These are phyloP conservation scores for Scortechinia acanthostroma DNA, from an alignment of 2,329 filamentous ascomycete species.

Conservation along the genomic window DNA sequence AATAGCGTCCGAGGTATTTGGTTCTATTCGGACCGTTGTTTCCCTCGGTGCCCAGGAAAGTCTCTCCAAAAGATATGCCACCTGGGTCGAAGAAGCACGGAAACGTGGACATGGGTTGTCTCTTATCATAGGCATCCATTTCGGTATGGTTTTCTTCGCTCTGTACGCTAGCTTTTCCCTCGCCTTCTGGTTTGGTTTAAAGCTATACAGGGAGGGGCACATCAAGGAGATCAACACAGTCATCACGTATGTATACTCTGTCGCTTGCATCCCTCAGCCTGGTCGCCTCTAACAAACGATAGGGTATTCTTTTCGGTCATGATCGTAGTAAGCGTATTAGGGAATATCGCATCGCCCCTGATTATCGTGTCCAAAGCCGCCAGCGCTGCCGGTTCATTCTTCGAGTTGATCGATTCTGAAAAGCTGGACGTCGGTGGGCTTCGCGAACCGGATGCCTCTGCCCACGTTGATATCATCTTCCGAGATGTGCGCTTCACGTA, in stretches of 20 bases:
- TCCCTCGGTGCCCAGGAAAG: too few relatives aligned
- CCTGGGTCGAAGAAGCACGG: too few relatives aligned
- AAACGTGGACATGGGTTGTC: too few relatives aligned
- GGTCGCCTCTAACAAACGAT: background rate
- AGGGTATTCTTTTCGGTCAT: slow-evolving; percentile 41
- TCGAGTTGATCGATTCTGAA: slow-evolving; percentile 42
- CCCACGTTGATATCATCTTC: slow-evolving; percentile 24
- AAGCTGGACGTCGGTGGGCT: slow-evolving; percentile 16
- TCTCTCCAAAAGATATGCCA: too few relatives aligned
- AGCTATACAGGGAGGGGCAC: slow-evolving; percentile 34
- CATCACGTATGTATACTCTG: slow-evolving; percentile 42
- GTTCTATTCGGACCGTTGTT: too few relatives aligned
- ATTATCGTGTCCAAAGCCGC: slow-evolving; percentile 50
- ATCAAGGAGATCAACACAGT: slow-evolving; percentile 42
- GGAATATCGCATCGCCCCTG: slow-evolving; percentile 47
- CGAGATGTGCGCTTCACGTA: slow-evolving; percentile 14
- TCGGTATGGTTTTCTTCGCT: too few relatives aligned
- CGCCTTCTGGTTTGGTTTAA: slow-evolving; percentile 57
- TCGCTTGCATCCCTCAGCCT: background rate
- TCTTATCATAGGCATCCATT: too few relatives aligned
- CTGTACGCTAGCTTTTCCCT: slow-evolving; percentile 44
- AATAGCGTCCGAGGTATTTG: slow-evolving; percentile 14
- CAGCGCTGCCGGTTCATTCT: slow-evolving; percentile 49
- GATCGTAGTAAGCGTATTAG: slow-evolving; percentile 46
- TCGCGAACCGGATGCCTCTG: slow-evolving; percentile 24